Evolutionary conservation across 2,329 filamentous ascomycete genomes (phyloP), one percentile per base, ranked within the genome.

Genomic region (Phyllachora maydis): DNA sequence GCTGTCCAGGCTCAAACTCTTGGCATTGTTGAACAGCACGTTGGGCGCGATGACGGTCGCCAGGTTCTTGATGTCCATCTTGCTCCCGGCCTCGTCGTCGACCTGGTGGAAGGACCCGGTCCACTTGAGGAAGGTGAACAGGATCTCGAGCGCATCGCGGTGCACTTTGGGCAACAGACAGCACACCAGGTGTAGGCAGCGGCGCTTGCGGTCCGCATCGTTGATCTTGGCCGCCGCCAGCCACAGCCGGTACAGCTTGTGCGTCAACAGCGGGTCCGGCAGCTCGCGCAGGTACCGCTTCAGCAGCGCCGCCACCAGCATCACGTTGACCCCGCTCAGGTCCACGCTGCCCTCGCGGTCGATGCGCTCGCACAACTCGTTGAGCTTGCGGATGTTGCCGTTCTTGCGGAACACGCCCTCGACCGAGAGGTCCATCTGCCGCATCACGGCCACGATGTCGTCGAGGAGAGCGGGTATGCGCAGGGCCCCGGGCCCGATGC

Each of bases 401-500:
- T 95, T 98, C 61, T 98, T 98, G 36, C 88, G 72, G 65, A 98
- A 98, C 12, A 98, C 83, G 38, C 88, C 88, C 47, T 98, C 88
- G 2, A 98, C 81, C 2, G 85, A 95, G 54, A 98, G 82, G 46
- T 98, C 88, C 81, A 98, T 95, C 48, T 85, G 88, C 37, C 83
- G 72, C 79, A 98, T 92, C 8, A 83, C 82, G 4, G 78, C 76
- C 18, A 98, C 74, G 23, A 85, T 72, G 42, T 93, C 85, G 39
- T 95, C 85, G n/a, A 98, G 65, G 24, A 98, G 59, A n/a, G 81
- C 77, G 3, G 88, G 88, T 19, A 98, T 79, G 25, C 81, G 75
- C 27, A 98, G 59, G 9, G 81, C 75, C 11, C 83, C 85, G 8
- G 88, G 83, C 1, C 88, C 88, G 30, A 98, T 79, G 17, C 88